Conservation (phyloP, 352 stramenopile species). For the Phytophthora podocarpi region DNA sequence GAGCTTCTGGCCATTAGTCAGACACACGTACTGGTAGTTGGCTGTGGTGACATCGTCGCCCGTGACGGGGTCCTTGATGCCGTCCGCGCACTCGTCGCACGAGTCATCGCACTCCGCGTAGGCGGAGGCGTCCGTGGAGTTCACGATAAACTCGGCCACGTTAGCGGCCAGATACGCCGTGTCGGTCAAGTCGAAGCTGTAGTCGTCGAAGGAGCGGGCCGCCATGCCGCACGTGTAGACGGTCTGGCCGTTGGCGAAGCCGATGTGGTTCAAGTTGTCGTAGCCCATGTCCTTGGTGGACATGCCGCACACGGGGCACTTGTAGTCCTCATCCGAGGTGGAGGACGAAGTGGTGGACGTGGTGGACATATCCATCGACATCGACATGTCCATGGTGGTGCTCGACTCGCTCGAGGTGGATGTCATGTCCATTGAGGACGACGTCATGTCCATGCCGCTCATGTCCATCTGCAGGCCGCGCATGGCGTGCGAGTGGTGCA, state of each 20-base stretch:
- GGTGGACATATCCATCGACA: constrained; percentile 20
- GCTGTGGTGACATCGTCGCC: constrained; percentile 51
- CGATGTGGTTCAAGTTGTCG: constrained; percentile 68
- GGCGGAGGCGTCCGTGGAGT: constrained; percentile 39
- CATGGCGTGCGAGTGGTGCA: constrained; percentile 31
- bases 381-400: constrained; percentile 19
- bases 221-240: constrained; percentile 84
- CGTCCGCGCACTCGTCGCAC: constrained; percentile 52
- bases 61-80: constrained; percentile 67
- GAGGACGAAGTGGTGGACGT: constrained; percentile 1
- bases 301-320: constrained; percentile 79
- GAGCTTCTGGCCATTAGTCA: constrained; percentile 81
- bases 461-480: constrained; percentile 35
- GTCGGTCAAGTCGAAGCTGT: constrained; percentile 64
- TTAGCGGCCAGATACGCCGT: constrained; percentile 74
- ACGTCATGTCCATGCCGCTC: constrained; percentile 30
- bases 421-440: constrained; percentile 28
- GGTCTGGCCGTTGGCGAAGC: constrained; percentile 61
- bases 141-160: constrained; percentile 52
- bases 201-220: constrained; percentile 51
- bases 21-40: constrained; percentile 78
- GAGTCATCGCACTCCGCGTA: constrained; percentile 39
- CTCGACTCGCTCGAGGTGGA: constrained; percentile 4
- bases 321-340: constrained; percentile 38
- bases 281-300: constrained; percentile 57